phyloP scores from a whole-genome alignment of 495 filamentous ascomycete genomes.

The Tirmania nivea region DNA sequence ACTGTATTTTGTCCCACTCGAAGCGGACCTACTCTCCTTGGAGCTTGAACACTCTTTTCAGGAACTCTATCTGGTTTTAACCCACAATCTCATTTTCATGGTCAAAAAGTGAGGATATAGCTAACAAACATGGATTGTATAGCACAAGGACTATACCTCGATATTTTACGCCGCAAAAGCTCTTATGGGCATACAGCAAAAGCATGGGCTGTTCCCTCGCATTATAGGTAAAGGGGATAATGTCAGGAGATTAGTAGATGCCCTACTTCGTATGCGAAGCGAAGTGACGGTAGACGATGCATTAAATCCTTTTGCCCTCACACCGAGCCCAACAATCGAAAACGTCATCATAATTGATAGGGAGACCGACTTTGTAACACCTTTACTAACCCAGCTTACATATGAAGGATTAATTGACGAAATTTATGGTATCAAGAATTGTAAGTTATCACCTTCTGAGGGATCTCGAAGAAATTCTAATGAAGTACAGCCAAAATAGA shows the following conservation, averaged over 20 bases:
- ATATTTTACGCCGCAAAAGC: conserved; percentile 74
- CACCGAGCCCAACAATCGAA: conserved; percentile 75
- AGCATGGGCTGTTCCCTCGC: conserved; percentile 79
- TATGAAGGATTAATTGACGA: conserved; percentile 96
- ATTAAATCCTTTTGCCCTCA: conserved; percentile 39
- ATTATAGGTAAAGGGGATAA: conserved; percentile 94
- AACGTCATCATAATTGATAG: conserved; percentile 88
- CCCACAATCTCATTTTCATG: not conserved
- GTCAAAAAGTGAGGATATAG: not conserved
- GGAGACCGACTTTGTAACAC: conserved; percentile 78
- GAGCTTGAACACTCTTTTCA: conserved; percentile 71
- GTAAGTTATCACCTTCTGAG: conserved; percentile 2
- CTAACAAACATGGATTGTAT: conserved; percentile 6
- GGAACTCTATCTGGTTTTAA: conserved; percentile 59
- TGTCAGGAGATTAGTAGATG: conserved; percentile 66
- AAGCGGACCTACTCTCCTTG: conserved; percentile 73
- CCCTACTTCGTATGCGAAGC: conserved; percentile 80
- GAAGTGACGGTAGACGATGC: conserved; percentile 70
- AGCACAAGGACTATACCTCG: conserved; percentile 76
- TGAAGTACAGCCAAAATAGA: conserved; percentile 50
- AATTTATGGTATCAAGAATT: conserved; percentile 60
- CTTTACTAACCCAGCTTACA: conserved; percentile 80
- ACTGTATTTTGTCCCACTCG: conserved; percentile 73
- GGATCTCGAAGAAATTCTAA: not conserved
- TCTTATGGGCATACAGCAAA: conserved; percentile 85